Evolutionary conservation across 2,329 filamentous ascomycete genomes (phyloP).

Genomic region (Leptographium lundbergii): DNA sequence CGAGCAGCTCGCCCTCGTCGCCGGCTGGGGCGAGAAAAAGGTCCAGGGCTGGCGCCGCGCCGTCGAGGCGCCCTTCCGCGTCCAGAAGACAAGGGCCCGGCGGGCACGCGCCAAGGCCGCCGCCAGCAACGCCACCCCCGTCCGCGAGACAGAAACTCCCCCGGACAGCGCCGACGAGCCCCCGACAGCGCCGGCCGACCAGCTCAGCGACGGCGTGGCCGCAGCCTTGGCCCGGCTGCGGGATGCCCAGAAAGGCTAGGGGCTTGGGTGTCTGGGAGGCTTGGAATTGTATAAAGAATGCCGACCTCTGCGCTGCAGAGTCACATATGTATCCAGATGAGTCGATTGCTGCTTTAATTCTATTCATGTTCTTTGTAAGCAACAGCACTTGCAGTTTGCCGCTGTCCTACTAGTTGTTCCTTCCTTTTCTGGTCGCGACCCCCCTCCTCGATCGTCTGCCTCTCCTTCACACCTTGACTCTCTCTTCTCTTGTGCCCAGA

Average conservation of each 20-base stretch:
- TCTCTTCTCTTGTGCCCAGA: not conserved
- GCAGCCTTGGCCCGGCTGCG: constrained; percentile 45
- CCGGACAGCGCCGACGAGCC: not conserved
- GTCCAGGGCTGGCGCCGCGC: constrained; percentile 73
- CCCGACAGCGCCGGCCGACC: constrained; percentile 17
- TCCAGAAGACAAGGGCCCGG: constrained; percentile 53
- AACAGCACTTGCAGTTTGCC: not conserved
- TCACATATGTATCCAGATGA: too few relatives aligned
- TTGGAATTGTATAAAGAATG: too few relatives aligned
- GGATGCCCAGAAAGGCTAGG: not conserved
- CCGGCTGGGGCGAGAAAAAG: constrained; percentile 93
- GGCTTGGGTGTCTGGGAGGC: too few relatives aligned
- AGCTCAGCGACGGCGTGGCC: constrained; percentile 44
- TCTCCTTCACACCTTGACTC: not conserved
- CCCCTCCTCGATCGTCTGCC: too few relatives aligned
- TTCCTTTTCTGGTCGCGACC: too few relatives aligned
- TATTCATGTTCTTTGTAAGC: not conserved
- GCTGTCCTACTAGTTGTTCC: not conserved
- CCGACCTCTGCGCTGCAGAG: too few relatives aligned
- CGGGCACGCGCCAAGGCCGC: constrained; percentile 10
- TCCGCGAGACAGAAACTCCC: not conserved
- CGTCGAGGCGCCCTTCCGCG: constrained; percentile 74
- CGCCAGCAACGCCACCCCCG: not conserved
- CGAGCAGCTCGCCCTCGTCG: constrained; percentile 73
- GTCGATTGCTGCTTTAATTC: not conserved